phyloP scores from a whole-genome alignment of 2,329 filamentous ascomycete species.

The Paecilomyces sp. region DNA sequence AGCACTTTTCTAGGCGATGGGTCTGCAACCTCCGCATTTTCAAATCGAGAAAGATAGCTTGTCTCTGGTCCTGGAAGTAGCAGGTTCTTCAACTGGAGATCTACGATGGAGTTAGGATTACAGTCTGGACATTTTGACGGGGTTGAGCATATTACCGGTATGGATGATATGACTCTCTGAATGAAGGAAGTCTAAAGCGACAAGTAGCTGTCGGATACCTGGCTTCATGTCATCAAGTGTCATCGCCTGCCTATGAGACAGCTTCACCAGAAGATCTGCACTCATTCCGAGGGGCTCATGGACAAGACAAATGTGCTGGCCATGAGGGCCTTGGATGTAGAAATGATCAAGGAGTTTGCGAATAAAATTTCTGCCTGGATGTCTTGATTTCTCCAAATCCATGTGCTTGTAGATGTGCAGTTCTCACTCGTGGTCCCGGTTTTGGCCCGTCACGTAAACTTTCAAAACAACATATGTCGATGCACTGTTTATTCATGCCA shows the following conservation, averaged over 20 bases:
- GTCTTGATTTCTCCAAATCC: conserved; percentile 7
- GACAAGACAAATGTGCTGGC: conserved; percentile 15
- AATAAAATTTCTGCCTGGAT: conserved; percentile 10
- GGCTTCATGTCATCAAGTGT: too few species aligned
- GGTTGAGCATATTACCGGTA: too few species aligned
- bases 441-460: conserved; percentile 8
- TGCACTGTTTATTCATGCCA: neutral
- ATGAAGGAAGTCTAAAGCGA: too few species aligned
- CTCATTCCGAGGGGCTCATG: conserved; percentile 19
- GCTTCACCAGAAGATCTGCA: neutral
- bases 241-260: too few species aligned
- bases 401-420: conserved; percentile 12
- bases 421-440: conserved; percentile 6
- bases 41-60: too few species aligned
- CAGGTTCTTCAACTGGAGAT: too few species aligned
- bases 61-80: too few species aligned
- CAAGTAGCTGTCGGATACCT: too few species aligned
- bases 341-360: conserved; percentile 14
- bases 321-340: conserved; percentile 9
- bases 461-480: conserved; percentile 11
- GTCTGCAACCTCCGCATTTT: neutral
- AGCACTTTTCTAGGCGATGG: neutral
- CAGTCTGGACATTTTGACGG: too few species aligned
- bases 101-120: too few species aligned
- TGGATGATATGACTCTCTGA: too few species aligned